Percentiles rank a stretch among this genome's conserved stretches.
These are phyloP conservation scores for Primulina eburnea DNA, from an alignment of 257 asterid species.

Conservation along the genomic window DNA sequence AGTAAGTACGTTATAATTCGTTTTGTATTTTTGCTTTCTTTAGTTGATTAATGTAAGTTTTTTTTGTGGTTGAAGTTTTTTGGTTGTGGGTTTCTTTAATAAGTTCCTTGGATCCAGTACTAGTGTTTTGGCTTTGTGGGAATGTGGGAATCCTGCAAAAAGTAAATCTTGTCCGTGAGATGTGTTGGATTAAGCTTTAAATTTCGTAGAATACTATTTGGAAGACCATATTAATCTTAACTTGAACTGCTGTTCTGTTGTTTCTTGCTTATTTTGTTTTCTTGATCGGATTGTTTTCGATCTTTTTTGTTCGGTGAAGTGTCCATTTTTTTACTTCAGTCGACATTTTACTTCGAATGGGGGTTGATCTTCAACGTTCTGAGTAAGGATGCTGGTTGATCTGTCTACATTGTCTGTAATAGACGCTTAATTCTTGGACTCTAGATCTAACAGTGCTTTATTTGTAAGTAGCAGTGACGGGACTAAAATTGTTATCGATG, in stretches of 20 bases:
- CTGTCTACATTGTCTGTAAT: not conserved
- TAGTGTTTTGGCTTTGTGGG: constrained; percentile 29
- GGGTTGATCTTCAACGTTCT: constrained; percentile 2
- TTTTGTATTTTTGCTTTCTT: not conserved
- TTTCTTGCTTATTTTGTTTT: not conserved
- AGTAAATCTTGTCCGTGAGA: constrained; percentile 22
- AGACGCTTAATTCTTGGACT: constrained; percentile 11
- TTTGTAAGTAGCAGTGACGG: constrained; percentile 20
- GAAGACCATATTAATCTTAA: not conserved
- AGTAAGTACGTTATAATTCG: constrained; percentile 83
- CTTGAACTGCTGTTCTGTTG: not conserved
- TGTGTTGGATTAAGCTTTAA: constrained; percentile 18
- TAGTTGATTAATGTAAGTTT: constrained; percentile 17
- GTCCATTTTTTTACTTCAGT: constrained; percentile 32
- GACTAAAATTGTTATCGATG: constrained; percentile 23
- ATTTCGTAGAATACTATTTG: not conserved
- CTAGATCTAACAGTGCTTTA: constrained; percentile 36
- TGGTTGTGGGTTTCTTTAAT: constrained; percentile 12
- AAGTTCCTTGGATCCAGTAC: not conserved
- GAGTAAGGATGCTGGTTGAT: not conserved
- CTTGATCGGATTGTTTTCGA: not conserved
- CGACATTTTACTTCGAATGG: constrained; percentile 24
- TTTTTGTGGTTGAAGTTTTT: not conserved
- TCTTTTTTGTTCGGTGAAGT: constrained; percentile 15
- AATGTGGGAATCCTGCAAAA: constrained; percentile 20